Evolutionary conservation across 495 filamentous ascomycete species (phyloP).

Genomic region (Cairneyella variabilis): DNA sequence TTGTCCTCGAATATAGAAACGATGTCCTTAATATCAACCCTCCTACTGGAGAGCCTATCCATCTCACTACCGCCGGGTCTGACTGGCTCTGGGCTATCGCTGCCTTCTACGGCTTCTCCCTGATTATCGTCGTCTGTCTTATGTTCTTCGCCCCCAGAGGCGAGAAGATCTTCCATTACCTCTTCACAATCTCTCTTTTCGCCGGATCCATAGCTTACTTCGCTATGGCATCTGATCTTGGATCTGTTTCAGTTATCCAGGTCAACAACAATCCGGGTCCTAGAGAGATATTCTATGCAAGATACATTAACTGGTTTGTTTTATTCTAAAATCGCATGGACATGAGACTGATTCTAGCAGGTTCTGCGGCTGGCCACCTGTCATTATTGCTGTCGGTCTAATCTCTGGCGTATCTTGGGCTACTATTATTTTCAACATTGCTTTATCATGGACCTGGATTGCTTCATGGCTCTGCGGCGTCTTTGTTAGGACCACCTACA

Average conservation of each 20-base stretch:
- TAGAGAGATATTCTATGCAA: not conserved
- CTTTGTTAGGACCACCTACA: slow-evolving; percentile 37
- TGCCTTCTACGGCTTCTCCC: not conserved
- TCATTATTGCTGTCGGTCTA: not conserved
- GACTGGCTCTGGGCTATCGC: slow-evolving; percentile 2
- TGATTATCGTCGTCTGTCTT: slow-evolving; percentile 24
- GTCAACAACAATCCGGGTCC: slow-evolving; percentile 19
- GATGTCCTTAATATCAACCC: slow-evolving; percentile 41
- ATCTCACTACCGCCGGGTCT: slow-evolving; percentile 16
- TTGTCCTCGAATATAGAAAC: too few species aligned
- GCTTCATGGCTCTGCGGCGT: not conserved
- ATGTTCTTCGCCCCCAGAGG: not conserved
- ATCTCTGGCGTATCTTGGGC: not conserved
- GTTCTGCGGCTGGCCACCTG: too few species aligned
- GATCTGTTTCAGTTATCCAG: slow-evolving; percentile 22
- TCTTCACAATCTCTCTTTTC: not conserved
- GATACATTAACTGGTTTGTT: not conserved
- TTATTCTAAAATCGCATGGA: too few species aligned
- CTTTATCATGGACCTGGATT: not conserved
- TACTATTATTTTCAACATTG: not conserved
- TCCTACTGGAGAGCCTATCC: slow-evolving; percentile 29
- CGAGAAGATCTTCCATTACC: not conserved
- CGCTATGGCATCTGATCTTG: not conserved
- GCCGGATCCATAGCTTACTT: not conserved
- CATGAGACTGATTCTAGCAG: too few species aligned